Conservation (phyloP, 1,139 yeast genomes). For the Entelexis sorbosivorans region DNA sequence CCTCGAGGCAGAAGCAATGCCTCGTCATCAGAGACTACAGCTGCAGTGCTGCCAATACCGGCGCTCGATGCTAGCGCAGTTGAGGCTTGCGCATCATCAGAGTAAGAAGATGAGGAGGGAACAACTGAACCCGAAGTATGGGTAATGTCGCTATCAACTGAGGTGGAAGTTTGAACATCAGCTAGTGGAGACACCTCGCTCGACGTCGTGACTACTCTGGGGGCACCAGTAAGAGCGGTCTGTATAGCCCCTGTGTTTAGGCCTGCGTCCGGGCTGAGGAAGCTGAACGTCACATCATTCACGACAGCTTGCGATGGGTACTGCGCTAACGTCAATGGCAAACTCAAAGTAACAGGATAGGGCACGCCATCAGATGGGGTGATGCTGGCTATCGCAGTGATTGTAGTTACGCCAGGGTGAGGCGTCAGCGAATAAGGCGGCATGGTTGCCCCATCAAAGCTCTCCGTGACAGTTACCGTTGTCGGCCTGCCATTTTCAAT, state of each 20-base stretch:
- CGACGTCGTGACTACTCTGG: no score
- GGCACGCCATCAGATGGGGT: background rate
- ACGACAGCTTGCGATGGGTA: background rate
- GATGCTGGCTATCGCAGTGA: background rate
- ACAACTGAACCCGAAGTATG: no score
- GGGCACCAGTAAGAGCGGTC: no score
- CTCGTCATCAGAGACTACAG: no score
- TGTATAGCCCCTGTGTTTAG: background rate
- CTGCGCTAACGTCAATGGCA: background rate
- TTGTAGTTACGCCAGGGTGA: background rate
- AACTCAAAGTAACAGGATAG: background rate
- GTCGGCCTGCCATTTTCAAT: background rate
- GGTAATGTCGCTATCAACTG: no score
- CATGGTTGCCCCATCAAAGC: background rate
- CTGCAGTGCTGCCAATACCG: no score
- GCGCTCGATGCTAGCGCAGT: no score
- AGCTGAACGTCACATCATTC: background rate
- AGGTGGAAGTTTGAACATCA: no score
- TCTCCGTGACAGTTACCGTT: background rate
- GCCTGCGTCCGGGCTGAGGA: background rate
- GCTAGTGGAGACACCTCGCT: no score
- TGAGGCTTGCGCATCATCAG: no score
- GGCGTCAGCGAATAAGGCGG: background rate
- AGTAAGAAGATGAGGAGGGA: no score
- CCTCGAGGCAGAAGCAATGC: background rate